These are phyloP conservation scores for Trichophyton verrucosum DNA, from an alignment of 2,329 filamentous ascomycete species.

Conservation along the genomic window DNA sequence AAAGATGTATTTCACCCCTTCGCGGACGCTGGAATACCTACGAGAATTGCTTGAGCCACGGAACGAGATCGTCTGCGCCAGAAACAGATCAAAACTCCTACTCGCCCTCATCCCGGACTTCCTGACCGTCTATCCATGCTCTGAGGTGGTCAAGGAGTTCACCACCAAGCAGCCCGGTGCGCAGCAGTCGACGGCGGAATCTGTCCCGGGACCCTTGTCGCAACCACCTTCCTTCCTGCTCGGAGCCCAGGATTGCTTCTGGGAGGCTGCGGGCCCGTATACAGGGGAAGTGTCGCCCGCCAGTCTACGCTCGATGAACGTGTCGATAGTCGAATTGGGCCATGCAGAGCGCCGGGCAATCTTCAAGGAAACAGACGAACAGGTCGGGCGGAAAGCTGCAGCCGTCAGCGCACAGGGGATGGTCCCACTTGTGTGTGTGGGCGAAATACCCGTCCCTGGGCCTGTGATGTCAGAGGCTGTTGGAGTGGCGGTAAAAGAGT, in stretches of 20 bases:
- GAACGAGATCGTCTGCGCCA: conserved; percentile 32
- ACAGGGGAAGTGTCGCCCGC: conserved; percentile 66
- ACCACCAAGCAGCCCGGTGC: conserved; percentile 8
- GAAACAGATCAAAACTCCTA: conserved; percentile 44
- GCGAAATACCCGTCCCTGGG: conserved; percentile 48
- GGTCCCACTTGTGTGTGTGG: conserved; percentile 67
- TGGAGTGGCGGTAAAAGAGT: conserved; percentile 51
- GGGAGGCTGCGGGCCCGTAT: conserved; percentile 57
- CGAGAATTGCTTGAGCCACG: conserved; percentile 36
- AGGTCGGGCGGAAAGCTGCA: conserved; percentile 55
- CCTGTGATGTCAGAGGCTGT: conserved; percentile 38
- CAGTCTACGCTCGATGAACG: conserved; percentile 55
- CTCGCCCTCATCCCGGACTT: conserved; percentile 72
- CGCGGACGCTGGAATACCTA: conserved; percentile 47
- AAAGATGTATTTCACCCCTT: conserved; percentile 52
- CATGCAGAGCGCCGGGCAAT: conserved; percentile 65
- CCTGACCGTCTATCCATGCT: conserved; percentile 46
- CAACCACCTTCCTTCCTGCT: conserved; percentile 44
- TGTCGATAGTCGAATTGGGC: conserved; percentile 61
- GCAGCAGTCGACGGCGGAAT: conserved; percentile 14
- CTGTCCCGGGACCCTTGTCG: conserved; percentile 19
- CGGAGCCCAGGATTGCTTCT: conserved; percentile 66
- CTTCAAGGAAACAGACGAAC: conserved; percentile 62
- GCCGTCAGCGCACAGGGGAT: conserved; percentile 58
- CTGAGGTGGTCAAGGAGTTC: conserved; percentile 27